Evolutionary conservation across 1,284 basidiomycete genomes (phyloP).

Genomic region (Leccinum proliferum): DNA sequence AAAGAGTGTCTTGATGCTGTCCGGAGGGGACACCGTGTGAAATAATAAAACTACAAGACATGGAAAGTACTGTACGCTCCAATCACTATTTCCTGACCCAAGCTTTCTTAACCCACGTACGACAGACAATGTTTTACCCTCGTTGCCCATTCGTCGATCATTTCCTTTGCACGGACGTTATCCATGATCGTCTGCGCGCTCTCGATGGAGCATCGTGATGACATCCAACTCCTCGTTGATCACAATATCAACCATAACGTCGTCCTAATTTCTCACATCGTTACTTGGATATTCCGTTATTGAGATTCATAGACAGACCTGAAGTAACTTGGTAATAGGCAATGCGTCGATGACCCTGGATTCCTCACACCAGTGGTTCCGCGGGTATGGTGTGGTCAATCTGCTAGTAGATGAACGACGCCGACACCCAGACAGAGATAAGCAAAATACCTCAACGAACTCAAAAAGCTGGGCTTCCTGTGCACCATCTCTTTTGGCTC

Average conservation of each 20-base stretch:
- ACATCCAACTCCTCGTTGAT: conserved; percentile 27
- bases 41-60: neutral
- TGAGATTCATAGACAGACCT: conserved; percentile 15
- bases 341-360: conserved; percentile 16
- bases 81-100: neutral
- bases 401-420: conserved; percentile 17
- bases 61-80: conserved; percentile 5
- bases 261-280: conserved; percentile 29
- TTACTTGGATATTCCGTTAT: neutral
- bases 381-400: conserved; percentile 31
- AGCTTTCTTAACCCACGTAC: conserved; percentile 2
- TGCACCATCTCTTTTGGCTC: conserved; percentile 17
- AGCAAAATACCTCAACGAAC: conserved; percentile 7
- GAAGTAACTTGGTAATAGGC: conserved; percentile 21
- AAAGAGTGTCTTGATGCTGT: conserved; percentile 75
- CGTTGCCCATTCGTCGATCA: conserved; percentile 29
- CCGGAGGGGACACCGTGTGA: conserved; percentile 44
- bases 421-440: neutral
- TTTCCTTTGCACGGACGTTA: conserved; percentile 23
- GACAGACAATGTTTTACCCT: conserved; percentile 28
- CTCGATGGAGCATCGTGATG: conserved; percentile 39
- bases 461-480: conserved; percentile 9
- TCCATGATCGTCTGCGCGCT: conserved; percentile 30
- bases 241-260: conserved; percentile 41
- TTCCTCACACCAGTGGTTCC: conserved; percentile 5